phyloP scores from a whole-genome alignment of 225 moss, liverwort and hornwort genomes.

The Pleurozium schreberi region DNA sequence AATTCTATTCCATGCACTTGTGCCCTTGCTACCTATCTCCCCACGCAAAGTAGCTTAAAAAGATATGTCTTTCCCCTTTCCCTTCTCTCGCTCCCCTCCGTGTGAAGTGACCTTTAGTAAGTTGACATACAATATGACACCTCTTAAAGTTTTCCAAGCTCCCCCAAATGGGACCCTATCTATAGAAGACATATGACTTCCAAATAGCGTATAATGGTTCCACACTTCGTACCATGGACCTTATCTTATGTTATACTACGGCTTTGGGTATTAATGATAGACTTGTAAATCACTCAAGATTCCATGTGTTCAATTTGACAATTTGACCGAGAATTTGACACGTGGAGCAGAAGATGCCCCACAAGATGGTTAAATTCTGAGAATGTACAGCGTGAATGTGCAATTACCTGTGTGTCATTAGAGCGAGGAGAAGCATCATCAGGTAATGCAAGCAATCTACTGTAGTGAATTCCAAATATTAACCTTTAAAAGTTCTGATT shows the following conservation, averaged over 20 bases:
- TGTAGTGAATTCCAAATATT: background rate
- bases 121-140: background rate
- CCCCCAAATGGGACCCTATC: background rate
- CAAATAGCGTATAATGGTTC: background rate
- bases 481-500: background rate
- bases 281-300: background rate
- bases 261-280: background rate
- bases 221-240: too few species aligned
- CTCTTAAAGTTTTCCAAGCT: background rate
- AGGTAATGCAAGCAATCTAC: background rate
- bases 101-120: background rate
- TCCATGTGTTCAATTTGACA: background rate
- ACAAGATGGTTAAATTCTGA: background rate
- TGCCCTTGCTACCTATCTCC: background rate
- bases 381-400: background rate
- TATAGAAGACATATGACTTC: too few species aligned
- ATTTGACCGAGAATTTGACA: background rate
- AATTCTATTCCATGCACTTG: background rate
- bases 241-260: too few species aligned
- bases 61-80: background rate
- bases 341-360: background rate
- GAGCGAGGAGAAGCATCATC: background rate
- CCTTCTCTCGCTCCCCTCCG: rapidly evolving
- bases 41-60: background rate
- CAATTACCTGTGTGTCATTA: background rate